Base-by-base conservation (phyloP, 306 rosid species). In the Cotoneaster glaucophyllus region DNA sequence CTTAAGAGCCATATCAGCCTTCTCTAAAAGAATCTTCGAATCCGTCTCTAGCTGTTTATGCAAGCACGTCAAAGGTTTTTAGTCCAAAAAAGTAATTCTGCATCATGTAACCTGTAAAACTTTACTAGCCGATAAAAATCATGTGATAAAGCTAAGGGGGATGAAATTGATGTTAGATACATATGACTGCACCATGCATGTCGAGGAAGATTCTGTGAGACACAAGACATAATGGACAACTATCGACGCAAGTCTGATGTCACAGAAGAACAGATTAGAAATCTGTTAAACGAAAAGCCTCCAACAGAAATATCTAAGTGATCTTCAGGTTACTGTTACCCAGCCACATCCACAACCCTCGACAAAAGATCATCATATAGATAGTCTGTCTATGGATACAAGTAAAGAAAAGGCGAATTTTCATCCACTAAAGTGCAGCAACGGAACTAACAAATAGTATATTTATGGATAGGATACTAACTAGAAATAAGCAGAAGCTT, bases 1-100 rank as follows among this genome's bases (percentile, higher is more conserved):
- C 76, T 83, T 78, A 34, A 95, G 97, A 83, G 99, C 93, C 18
- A 74, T 64, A 24, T 5, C 74, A 11, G 98, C 98, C 83, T 95
- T 95, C 75, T 84, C 86, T 66, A 95, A 83, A 79, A 95, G 97
- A 82, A 95, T 95, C 85, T 88, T 85, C 31, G 88, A 43, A 82
- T 95, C 98, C 45, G 99, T 95, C 90, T 95, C 99, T 32, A 95
- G 84, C 99, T 95, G 88, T 78, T 63, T 34, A 75, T 41, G 73
- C 77, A 81, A 34, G 56, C 39, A 76, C 13, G 25, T 28, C 52
- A 58, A 64, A 50, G 76, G 17, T 14, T 62, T 56, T 67, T 57
- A 78, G 37, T 69, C 65, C 43, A 15, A 67, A 11, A 37, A 15
- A 39, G 50, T 24, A 59, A 61, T 74, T 18, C 5, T 26, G 14